Conservation (phyloP, 768 basidiomycete species). For the Termitomyces sp. region DNA sequence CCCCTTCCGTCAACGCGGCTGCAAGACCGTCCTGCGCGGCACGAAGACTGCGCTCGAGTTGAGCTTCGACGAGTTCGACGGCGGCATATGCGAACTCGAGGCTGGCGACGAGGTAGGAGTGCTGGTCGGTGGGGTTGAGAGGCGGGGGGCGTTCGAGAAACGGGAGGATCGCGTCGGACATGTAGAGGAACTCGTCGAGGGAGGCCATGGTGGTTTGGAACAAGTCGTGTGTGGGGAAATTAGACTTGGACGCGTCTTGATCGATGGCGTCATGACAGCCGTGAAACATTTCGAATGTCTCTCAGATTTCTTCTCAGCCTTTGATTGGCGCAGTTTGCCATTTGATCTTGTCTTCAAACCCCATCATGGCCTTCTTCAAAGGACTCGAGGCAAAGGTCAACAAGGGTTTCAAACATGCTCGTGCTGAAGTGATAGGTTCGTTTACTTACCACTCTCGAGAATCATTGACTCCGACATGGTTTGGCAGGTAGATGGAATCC, state of each 20-base stretch:
- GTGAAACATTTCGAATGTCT: not conserved
- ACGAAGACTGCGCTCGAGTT: slow-evolving; percentile 14
- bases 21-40: slow-evolving; percentile 11
- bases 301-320: not conserved
- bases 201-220: slow-evolving; percentile 8
- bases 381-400: slow-evolving; percentile 17
- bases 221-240: not conserved
- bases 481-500: slow-evolving; percentile 39
- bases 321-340: slow-evolving; percentile 9
- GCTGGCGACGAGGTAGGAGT: slow-evolving; percentile 13
- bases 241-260: not conserved
- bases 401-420: slow-evolving; percentile 39
- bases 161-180: slow-evolving; percentile 14
- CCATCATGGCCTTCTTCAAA: slow-evolving; percentile 9
- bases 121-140: slow-evolving; percentile 5
- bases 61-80: slow-evolving; percentile 16
- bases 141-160: slow-evolving; percentile 10
- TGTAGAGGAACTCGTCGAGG: slow-evolving; percentile 9
- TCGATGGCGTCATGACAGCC: not conserved
- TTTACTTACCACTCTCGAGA: not conserved
- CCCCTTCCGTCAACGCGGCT: slow-evolving; percentile 6
- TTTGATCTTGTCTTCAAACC: slow-evolving; percentile 2
- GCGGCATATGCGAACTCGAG: slow-evolving; percentile 18
- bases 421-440: slow-evolving; percentile 36
- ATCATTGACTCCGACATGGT: not conserved